These are phyloP conservation scores for Capronia americana DNA, from an alignment of 2,329 filamentous ascomycete genomes.

Conservation along the genomic window DNA sequence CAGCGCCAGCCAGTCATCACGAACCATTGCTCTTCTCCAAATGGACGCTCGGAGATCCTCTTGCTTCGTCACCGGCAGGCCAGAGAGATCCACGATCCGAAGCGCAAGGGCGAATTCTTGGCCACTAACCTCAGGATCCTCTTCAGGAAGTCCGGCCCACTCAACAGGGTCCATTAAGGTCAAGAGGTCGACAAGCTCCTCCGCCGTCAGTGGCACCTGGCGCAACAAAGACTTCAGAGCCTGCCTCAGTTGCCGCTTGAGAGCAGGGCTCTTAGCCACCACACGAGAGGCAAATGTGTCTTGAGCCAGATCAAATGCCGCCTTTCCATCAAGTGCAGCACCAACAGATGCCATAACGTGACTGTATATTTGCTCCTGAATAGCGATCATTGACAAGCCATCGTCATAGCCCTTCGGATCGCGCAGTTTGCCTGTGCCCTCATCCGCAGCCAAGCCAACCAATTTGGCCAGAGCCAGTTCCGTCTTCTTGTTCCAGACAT, in stretches of 20 bases:
- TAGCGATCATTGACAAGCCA: constrained; percentile 62
- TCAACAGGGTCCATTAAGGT: constrained; percentile 73
- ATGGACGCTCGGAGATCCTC: constrained; percentile 67
- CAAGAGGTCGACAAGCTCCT: constrained; percentile 67
- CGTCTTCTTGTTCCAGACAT: constrained; percentile 91
- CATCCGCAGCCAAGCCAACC: constrained; percentile 69
- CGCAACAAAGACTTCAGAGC: constrained; percentile 72
- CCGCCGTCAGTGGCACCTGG: constrained; percentile 68
- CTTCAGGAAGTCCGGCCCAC: constrained; percentile 48
- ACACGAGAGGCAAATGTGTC: constrained; percentile 65
- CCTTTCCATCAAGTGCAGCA: constrained; percentile 77
- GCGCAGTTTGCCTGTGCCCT: constrained; percentile 57
- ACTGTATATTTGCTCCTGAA: constrained; percentile 81
- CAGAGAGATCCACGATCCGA: constrained; percentile 60
- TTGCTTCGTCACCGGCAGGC: constrained; percentile 22
- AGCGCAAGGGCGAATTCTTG: constrained; percentile 79
- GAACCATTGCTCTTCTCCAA: constrained; percentile 85
- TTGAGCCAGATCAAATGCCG: constrained; percentile 75
- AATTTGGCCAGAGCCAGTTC: constrained; percentile 90
- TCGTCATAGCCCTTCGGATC: constrained; percentile 29
- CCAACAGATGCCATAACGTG: constrained; percentile 71
- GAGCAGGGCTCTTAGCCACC: constrained; percentile 66
- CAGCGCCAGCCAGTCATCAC: constrained; percentile 82
- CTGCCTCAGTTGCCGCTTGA: constrained; percentile 74
- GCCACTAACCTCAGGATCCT: constrained; percentile 55